Conservation (phyloP, 306 rosid species). For the Corylus avellana region DNA sequence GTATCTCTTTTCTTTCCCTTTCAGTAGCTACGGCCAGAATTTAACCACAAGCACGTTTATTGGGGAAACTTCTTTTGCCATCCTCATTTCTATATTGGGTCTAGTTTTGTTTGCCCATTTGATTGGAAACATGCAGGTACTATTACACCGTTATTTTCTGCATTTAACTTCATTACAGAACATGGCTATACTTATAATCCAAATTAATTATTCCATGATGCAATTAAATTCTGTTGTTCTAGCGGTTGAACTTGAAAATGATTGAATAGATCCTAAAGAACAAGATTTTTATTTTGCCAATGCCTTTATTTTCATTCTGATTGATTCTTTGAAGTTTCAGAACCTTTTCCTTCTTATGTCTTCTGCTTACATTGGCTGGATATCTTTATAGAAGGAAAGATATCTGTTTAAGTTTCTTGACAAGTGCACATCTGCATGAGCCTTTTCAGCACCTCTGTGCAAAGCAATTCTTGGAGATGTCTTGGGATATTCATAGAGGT, state of each 20-base stretch:
- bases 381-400: not conserved
- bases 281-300: not conserved
- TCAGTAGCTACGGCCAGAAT: constrained; percentile 82
- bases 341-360: not conserved
- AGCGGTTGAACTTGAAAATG: not conserved
- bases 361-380: not conserved
- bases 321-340: not conserved
- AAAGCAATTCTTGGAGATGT: not conserved
- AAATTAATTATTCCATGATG: not conserved
- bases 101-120: constrained; percentile 88
- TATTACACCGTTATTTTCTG: not conserved
- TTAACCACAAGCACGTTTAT: constrained; percentile 65
- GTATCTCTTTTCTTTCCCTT: constrained; percentile 14
- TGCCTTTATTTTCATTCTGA: constrained; percentile 3
- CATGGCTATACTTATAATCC: not conserved
- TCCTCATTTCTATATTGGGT: constrained; percentile 75
- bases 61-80: constrained; percentile 83
- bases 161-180: not conserved
- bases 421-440: not conserved
- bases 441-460: not conserved
- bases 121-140: constrained; percentile 98
- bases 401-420: not conserved
- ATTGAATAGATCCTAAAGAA: not conserved
- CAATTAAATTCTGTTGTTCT: constrained; percentile 3
- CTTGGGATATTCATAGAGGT: not conserved